A percentile compares a stretch with the other conserved stretches of the same genome.
phyloP scores from a whole-genome alignment of 176 grass and related monocot genomes.

The Carex kokanica region DNA sequence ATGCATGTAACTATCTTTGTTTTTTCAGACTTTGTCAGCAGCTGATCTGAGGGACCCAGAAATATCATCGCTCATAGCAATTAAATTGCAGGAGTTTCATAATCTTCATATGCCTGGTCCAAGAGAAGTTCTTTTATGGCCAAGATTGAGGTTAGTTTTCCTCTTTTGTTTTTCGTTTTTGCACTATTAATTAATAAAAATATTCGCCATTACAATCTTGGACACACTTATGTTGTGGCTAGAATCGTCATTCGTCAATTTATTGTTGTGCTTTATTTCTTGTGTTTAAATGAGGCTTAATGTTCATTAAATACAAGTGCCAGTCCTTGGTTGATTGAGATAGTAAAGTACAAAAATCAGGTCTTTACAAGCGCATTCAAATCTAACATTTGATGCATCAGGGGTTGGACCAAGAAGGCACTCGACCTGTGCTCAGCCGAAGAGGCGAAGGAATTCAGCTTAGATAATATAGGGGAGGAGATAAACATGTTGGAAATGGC shows the following conservation, averaged over 20 bases:
- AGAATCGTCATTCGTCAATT: neutral
- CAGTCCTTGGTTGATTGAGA: neutral
- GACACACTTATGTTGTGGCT: neutral
- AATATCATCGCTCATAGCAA: slow-evolving; percentile 65
- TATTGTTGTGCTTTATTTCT: neutral
- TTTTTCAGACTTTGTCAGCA: slow-evolving; percentile 69
- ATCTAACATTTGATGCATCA: slow-evolving; percentile 19
- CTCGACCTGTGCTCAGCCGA: slow-evolving; percentile 46
- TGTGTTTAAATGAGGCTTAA: neutral
- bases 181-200: neutral
- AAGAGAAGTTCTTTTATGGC: slow-evolving; percentile 55
- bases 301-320: neutral
- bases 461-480: slow-evolving; percentile 58
- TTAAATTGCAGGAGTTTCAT: slow-evolving; percentile 78
- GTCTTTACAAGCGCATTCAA: neutral
- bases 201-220: neutral
- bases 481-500: slow-evolving; percentile 44
- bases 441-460: slow-evolving; percentile 43
- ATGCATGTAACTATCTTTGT: slow-evolving; percentile 3
- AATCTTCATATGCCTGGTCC: slow-evolving; percentile 80
- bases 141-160: slow-evolving; percentile 49
- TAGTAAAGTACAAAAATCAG: neutral
- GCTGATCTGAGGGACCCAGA: slow-evolving; percentile 66
- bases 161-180: neutral
- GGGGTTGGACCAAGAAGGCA: slow-evolving; percentile 57